Evolutionary conservation across 2,329 filamentous ascomycete species (phyloP).

Genomic region (Colletotrichum somersetense): DNA sequence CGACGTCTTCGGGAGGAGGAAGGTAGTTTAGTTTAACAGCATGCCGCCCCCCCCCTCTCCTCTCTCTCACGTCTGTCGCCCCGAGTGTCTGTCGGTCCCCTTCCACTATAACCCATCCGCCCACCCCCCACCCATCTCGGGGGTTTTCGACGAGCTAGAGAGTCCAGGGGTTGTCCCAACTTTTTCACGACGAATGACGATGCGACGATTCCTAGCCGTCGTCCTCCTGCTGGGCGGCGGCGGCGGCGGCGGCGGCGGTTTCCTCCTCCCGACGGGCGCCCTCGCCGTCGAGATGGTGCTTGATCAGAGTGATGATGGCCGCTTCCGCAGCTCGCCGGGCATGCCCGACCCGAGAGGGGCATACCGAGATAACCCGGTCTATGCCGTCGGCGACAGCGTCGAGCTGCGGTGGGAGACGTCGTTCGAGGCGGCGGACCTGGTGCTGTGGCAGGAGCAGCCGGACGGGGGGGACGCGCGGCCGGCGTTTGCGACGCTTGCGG

Average conservation of each 20-base stretch:
- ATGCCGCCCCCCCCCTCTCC: background rate
- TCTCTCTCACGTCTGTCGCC: too few species aligned
- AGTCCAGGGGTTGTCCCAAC: too few species aligned
- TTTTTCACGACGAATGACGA: background rate
- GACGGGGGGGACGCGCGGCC: background rate
- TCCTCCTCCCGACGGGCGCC: background rate
- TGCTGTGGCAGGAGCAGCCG: slow-evolving; percentile 5
- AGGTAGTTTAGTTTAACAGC: background rate
- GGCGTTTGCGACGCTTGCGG: background rate
- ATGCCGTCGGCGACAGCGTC: slow-evolving; percentile 44
- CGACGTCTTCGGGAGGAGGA: too few species aligned
- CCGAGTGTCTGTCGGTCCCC: too few species aligned
- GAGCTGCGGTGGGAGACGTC: slow-evolving; percentile 46
- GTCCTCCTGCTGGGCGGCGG: background rate
- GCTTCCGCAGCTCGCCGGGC: slow-evolving; percentile 12
- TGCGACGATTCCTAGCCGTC: background rate
- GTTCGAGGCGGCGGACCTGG: slow-evolving; percentile 13
- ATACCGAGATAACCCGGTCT: slow-evolving; percentile 46
- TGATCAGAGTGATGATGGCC: too few species aligned
- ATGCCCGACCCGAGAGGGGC: background rate
- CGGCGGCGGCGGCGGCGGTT: too few species aligned
- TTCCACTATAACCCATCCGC: too few species aligned
- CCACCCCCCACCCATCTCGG: too few species aligned
- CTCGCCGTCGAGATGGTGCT: background rate
- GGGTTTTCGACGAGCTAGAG: too few species aligned